phyloP scores from a whole-genome alignment of 768 basidiomycete genomes.

The Agrocybe chaxingu region DNA sequence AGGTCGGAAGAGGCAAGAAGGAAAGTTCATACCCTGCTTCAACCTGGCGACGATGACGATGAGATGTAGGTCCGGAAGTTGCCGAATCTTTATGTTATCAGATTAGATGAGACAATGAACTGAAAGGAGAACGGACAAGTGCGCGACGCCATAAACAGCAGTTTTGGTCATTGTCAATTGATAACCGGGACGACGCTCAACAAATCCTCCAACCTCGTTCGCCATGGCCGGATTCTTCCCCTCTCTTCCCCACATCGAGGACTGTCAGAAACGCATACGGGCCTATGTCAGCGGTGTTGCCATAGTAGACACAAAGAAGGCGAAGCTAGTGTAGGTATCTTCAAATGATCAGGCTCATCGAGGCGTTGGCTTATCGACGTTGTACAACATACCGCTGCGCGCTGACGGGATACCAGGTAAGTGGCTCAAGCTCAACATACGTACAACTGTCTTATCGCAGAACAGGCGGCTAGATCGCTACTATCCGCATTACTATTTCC shows the following conservation, averaged over 20 bases:
- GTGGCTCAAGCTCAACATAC: background rate
- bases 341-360: background rate
- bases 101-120: no score
- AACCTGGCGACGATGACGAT: no score
- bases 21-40: no score
- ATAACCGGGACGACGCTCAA: no score
- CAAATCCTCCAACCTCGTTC: background rate
- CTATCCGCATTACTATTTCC: constrained; percentile 59
- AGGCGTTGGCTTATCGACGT: no score
- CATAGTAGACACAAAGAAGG: constrained; percentile 52
- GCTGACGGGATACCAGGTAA: background rate
- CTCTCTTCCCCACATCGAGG: constrained; percentile 43
- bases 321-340: constrained; percentile 55
- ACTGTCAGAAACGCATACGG: constrained; percentile 47
- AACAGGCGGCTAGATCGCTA: constrained; percentile 48
- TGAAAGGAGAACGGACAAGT: no score
- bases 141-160: no score
- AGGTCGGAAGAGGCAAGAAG: no score
- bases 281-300: constrained; percentile 49
- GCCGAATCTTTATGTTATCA: background rate
- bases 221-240: constrained; percentile 28
- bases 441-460: background rate
- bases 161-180: no score
- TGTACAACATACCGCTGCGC: no score
- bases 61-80: background rate